Evolutionary conservation across 2,329 filamentous ascomycete species (phyloP).

Genomic region (Allantophomopsis cytisporea): DNA sequence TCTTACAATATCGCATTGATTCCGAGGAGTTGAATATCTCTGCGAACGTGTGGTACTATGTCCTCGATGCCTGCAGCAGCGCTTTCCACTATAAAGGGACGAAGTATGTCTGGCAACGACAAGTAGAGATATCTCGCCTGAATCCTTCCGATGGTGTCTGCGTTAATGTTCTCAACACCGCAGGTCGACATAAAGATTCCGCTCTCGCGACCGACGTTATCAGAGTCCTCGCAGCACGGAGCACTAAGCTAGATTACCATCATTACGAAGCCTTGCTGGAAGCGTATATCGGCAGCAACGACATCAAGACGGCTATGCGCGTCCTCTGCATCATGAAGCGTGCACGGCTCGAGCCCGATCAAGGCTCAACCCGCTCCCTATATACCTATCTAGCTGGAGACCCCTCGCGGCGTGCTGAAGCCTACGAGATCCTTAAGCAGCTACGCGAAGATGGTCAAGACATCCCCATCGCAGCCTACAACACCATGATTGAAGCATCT

Average conservation of each 20-base stretch:
- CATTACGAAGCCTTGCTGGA: constrained; percentile 75
- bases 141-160: constrained; percentile 52
- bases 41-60: constrained; percentile 49
- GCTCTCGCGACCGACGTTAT: constrained; percentile 60
- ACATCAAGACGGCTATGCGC: constrained; percentile 53
- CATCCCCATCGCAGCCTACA: constrained; percentile 35
- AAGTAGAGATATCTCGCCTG: constrained; percentile 43
- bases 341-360: constrained; percentile 41
- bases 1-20: constrained; percentile 46
- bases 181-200: constrained; percentile 54
- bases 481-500: constrained; percentile 22
- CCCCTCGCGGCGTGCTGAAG: constrained; percentile 28
- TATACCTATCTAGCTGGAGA: constrained; percentile 37
- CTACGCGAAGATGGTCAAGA: constrained; percentile 32
- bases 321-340: constrained; percentile 62
- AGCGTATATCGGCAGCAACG: constrained; percentile 45
- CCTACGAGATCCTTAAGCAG: constrained; percentile 40
- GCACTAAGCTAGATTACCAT: constrained; percentile 41
- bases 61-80: constrained; percentile 64
- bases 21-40: constrained; percentile 28
- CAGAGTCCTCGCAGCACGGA: constrained; percentile 43
- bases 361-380: constrained; percentile 49
- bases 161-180: constrained; percentile 57
- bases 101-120: constrained; percentile 56
- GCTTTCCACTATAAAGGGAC: constrained; percentile 50